phyloP scores from a whole-genome alignment of 192 early-diverging fungal genomes.

The Umbelopsis ramanniana region DNA sequence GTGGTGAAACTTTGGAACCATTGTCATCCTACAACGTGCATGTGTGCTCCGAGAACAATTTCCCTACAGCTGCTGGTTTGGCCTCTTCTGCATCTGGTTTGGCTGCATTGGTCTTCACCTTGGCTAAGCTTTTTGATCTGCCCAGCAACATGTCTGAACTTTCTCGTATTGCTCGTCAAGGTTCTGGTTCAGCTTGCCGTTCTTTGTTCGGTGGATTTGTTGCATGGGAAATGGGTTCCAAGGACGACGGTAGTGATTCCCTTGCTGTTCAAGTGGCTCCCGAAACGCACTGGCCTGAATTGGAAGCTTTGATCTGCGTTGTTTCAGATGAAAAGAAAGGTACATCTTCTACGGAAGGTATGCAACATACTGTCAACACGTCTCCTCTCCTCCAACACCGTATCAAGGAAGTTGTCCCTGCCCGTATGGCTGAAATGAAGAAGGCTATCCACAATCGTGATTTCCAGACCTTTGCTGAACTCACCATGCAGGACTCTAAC shows the following conservation, averaged over 20 bases:
- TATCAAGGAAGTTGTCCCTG: conserved; percentile 84
- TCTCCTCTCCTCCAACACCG: conserved; percentile 86
- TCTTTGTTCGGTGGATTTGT: conserved; percentile 98
- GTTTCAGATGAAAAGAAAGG: conserved; percentile 93
- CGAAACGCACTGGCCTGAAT: conserved; percentile 93
- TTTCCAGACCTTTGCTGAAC: conserved; percentile 90
- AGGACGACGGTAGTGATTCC: conserved; percentile 83
- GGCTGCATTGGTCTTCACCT: conserved; percentile 87
- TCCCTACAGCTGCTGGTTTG: conserved; percentile 98
- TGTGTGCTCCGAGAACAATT: conserved; percentile 98
- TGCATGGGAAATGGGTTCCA: conserved; percentile 91
- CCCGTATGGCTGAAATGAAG: conserved; percentile 88
- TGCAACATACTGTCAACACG: conserved; percentile 96
- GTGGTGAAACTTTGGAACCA: conserved; percentile 46
- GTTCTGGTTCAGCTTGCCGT: conserved; percentile 97
- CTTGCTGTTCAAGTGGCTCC: conserved; percentile 91
- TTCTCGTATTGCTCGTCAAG: conserved; percentile 90
- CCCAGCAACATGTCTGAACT: conserved; percentile 74
- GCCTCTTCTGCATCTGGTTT: conserved; percentile 97
- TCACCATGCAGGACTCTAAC: conserved; percentile 98
- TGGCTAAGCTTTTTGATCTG: conserved; percentile 77
- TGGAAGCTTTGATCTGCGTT: conserved; percentile 94
- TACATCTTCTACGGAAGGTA: conserved; percentile 89
- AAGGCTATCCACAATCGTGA: conserved; percentile 82
- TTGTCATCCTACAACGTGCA: conserved; percentile 76